phyloP scores from a whole-genome alignment of 176 grass and related monocot species.

The Oryza longistaminata region DNA sequence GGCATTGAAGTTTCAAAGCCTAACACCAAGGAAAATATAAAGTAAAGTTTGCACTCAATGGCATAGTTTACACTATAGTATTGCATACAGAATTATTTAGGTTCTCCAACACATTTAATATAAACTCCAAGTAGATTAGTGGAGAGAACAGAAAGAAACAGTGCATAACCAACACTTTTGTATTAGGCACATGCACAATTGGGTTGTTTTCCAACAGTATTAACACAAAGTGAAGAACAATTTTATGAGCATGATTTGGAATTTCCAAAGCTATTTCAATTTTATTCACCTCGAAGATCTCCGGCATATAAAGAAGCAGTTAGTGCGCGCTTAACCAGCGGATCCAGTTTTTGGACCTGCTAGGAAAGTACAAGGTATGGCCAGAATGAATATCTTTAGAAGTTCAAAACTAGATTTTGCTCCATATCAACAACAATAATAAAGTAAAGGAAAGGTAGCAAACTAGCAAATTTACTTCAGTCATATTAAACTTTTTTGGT shows the following conservation, averaged over 20 bases:
- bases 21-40: background rate
- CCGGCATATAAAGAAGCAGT: conserved; percentile 47
- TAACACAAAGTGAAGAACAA: background rate
- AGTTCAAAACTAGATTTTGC: conserved; percentile 7
- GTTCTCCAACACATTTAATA: background rate
- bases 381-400: conserved; percentile 29
- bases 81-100: conserved; percentile 12
- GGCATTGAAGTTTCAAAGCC: background rate
- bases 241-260: background rate
- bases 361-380: conserved; percentile 21
- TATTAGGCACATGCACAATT: background rate
- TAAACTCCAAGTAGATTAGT: background rate
- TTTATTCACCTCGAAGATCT: conserved; percentile 80
- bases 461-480: background rate
- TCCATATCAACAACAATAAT: background rate
- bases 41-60: background rate
- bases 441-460: background rate
- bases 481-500: background rate
- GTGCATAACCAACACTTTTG: background rate
- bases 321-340: conserved; percentile 66
- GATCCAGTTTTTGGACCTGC: conserved; percentile 74
- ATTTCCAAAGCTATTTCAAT: conserved; percentile 6
- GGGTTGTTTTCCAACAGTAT: background rate
- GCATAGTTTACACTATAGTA: background rate
- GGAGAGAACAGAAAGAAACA: conserved; percentile 16